Evolutionary conservation across 345 rosid species (phyloP), one percentile per base, ranked within the genome.

Genomic region (Durio zibethinus): DNA sequence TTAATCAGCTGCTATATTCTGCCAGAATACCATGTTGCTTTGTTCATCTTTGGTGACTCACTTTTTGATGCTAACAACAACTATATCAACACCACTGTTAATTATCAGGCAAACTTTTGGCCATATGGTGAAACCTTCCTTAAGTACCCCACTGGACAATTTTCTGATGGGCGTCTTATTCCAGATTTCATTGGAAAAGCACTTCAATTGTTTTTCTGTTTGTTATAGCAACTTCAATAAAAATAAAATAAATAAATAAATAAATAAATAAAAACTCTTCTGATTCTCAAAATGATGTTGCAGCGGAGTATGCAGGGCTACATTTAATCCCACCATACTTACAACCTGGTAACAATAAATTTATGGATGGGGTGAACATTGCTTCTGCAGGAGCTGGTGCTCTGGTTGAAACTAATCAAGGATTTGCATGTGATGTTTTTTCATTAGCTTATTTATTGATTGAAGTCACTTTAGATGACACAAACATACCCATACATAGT

Each of bases 301-400:
- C 79, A 86, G 85, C 81, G 25, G 82, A 82, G 74, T 59, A 72
- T 38, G 74, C 74, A 23, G 75, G 81, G 74, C 66, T 79, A 42
- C 84, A 85, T 7, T 66, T 86, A 20, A 74, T 77, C 40, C 81
- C 76, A 20, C 82, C 86, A 10, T 86, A 80, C 75, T 79, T 82
- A 18, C 79, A 78, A 53, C 88, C 83, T 29, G 56, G 79, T 10
- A 56, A 54, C 1, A 50, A 78, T 38, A 65, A 76, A 12, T 77
- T 62, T 36, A 73, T 68, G 76, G 64, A 65, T 35, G 92, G 90
- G 23, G 84, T 80, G 1, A 89, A 80, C 68, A 86, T 87, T 20
- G 90, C 87, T 27, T 85, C 94, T 0, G 89, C 42, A 0, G 89
- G 86, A 21, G 94, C 87, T 48, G 89, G 89, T 23, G 86, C 83